These are phyloP conservation scores for Euphrasia confusa DNA, from an alignment of 257 asterid species.

Conservation along the genomic window DNA sequence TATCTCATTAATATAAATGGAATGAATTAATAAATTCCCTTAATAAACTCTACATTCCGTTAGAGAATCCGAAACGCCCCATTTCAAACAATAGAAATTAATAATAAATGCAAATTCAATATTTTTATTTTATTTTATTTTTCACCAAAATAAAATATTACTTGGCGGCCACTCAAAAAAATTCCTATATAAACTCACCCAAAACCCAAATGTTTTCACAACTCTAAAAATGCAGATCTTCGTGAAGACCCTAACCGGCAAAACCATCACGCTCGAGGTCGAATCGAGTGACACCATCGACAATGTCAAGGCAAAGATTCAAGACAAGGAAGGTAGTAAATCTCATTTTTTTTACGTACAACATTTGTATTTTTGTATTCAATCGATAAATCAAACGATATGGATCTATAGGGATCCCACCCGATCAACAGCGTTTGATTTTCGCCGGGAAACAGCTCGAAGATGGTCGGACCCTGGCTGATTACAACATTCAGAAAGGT, in stretches of 20 bases:
- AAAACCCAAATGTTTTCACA: too few relatives aligned
- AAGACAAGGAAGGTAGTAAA: background rate
- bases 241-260: background rate
- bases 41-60: too few relatives aligned
- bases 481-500: background rate
- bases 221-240: background rate
- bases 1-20: too few relatives aligned
- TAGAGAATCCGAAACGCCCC: too few relatives aligned
- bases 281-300: background rate
- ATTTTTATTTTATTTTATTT: too few relatives aligned
- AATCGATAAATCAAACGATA: too few relatives aligned
- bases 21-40: too few relatives aligned
- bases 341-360: background rate
- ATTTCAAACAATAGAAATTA: too few relatives aligned
- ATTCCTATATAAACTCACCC: too few relatives aligned
- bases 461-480: background rate
- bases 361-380: background rate
- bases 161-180: too few relatives aligned
- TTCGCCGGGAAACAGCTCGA: background rate
- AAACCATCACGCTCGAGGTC: background rate
- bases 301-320: background rate
- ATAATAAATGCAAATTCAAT: too few relatives aligned
- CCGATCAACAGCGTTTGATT: background rate
- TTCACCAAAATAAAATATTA: too few relatives aligned
- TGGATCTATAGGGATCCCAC: background rate